Percentiles rank a stretch among this genome's conserved stretches.
These are phyloP conservation scores for Fusarium keratoplasticum DNA, from an alignment of 2,329 filamentous ascomycete species.

Conservation along the genomic window DNA sequence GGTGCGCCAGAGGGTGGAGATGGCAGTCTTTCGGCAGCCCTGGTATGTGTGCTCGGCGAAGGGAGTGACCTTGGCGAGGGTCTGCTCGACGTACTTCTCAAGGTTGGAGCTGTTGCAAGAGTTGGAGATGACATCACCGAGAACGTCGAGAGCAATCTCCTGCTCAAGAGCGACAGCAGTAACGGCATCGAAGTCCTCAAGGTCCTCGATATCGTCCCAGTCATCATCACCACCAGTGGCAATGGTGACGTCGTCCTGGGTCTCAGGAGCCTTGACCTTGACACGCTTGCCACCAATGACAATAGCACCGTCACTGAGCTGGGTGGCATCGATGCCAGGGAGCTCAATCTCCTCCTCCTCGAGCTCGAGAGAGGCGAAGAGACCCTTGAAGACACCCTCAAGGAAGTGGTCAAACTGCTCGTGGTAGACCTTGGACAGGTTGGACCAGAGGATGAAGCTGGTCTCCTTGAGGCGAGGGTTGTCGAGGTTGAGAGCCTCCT, in stretches of 20 bases:
- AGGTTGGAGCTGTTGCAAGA: conserved; percentile 79
- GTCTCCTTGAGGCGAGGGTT: conserved; percentile 94
- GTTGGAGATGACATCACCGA: conserved; percentile 91
- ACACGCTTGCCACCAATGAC: conserved; percentile 86
- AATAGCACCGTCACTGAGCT: conserved; percentile 81
- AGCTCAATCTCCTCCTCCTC: conserved; percentile 89
- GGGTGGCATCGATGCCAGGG: conserved; percentile 66
- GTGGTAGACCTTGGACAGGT: conserved; percentile 92
- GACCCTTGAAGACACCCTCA: conserved; percentile 79
- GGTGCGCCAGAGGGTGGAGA: conserved; percentile 91
- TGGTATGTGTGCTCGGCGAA: conserved; percentile 92
- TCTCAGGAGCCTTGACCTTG: conserved; percentile 74
- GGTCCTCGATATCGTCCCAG: conserved; percentile 76
- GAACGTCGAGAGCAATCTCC: conserved; percentile 94
- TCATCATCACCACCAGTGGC: conserved; percentile 66
- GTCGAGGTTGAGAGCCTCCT: conserved; percentile 88
- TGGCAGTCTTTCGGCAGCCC: conserved; percentile 90
- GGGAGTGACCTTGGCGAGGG: conserved; percentile 82
- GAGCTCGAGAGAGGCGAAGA: conserved; percentile 87
- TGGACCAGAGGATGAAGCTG: conserved; percentile 97
- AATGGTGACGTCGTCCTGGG: conserved; percentile 65
- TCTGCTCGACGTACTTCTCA: conserved; percentile 88
- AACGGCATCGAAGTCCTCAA: conserved; percentile 85
- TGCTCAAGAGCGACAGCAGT: conserved; percentile 95
- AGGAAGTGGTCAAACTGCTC: conserved; percentile 85